These are phyloP conservation scores for Aureobasidium mangrovei DNA, from an alignment of 2,329 filamentous ascomycete genomes.

Conservation along the genomic window DNA sequence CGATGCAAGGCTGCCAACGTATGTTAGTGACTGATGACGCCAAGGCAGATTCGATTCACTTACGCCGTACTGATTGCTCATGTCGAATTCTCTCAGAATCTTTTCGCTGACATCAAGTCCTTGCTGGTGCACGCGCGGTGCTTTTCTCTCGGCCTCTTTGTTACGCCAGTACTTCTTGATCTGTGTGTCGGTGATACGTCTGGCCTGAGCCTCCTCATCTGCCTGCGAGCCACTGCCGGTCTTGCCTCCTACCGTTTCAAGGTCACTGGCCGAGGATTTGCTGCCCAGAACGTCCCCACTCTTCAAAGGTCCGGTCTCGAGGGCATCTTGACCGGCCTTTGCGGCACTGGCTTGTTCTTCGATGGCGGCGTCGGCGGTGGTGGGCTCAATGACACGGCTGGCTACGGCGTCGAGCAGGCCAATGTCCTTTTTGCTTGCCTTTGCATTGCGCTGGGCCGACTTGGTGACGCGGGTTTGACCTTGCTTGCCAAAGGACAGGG, in stretches of 20 bases:
- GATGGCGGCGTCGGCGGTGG: slow-evolving; percentile 32
- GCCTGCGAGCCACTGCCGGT: slow-evolving; percentile 26
- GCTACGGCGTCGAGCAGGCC: slow-evolving; percentile 24
- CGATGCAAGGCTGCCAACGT: slow-evolving; percentile 69
- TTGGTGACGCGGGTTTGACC: slow-evolving; percentile 49
- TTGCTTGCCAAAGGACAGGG: slow-evolving; percentile 53
- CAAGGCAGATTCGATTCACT: slow-evolving; percentile 31
- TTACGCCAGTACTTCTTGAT: slow-evolving; percentile 69
- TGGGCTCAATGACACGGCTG: slow-evolving; percentile 26
- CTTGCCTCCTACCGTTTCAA: slow-evolving; percentile 41
- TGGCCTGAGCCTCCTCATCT: slow-evolving; percentile 48
- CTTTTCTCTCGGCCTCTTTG: slow-evolving; percentile 60
- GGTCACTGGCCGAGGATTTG: slow-evolving; percentile 21
- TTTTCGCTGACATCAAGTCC: slow-evolving; percentile 68
- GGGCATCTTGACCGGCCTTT: slow-evolving; percentile 16
- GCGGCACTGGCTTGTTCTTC: slow-evolving; percentile 29
- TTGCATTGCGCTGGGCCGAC: slow-evolving; percentile 32
- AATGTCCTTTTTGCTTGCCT: slow-evolving; percentile 31
- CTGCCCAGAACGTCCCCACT: slow-evolving; percentile 25
- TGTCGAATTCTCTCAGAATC: slow-evolving; percentile 83
- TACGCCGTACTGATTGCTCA: slow-evolving; percentile 85
- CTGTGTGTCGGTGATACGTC: slow-evolving; percentile 56
- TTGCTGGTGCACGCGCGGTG: slow-evolving; percentile 69
- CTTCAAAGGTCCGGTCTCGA: slow-evolving; percentile 19
- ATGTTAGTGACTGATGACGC: not conserved